phyloP scores from a whole-genome alignment of 129 eudicot genomes.

The Pulicaria dysenterica region DNA sequence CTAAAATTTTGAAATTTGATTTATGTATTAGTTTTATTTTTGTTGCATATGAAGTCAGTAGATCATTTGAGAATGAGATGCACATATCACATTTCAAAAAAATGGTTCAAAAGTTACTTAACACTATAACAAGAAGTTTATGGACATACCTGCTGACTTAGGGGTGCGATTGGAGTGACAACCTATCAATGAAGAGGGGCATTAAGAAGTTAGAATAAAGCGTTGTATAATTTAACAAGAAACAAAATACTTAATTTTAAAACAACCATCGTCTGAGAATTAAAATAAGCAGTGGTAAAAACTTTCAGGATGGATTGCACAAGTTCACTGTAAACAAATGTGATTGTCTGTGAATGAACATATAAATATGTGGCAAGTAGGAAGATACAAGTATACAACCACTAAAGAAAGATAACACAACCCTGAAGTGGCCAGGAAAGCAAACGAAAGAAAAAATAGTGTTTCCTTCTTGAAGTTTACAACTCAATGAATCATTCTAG shows the following conservation, averaged over 20 bases:
- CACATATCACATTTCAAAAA: not conserved
- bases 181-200: conserved; percentile 58
- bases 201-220: conserved; percentile 20
- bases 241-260: not conserved
- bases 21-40: not conserved
- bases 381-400: conserved; percentile 6
- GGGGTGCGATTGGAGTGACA: conserved; percentile 98
- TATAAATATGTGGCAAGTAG: conserved; percentile 17
- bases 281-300: not conserved
- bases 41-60: not conserved
- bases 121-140: conserved; percentile 13
- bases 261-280: not conserved
- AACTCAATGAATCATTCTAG: not conserved
- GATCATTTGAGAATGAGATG: not conserved
- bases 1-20: not conserved
- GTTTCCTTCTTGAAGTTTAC: not conserved
- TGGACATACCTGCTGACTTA: conserved; percentile 89
- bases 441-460: not conserved
- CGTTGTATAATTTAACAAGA: not conserved
- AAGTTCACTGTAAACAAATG: not conserved
- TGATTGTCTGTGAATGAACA: not conserved
- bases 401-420: conserved; percentile 11
- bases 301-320: conserved; percentile 12
- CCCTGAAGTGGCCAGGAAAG: conserved; percentile 12
- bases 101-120: not conserved